Evolutionary conservation across 2,329 filamentous ascomycete species (phyloP).

Genomic region (Penicillium sp.): DNA sequence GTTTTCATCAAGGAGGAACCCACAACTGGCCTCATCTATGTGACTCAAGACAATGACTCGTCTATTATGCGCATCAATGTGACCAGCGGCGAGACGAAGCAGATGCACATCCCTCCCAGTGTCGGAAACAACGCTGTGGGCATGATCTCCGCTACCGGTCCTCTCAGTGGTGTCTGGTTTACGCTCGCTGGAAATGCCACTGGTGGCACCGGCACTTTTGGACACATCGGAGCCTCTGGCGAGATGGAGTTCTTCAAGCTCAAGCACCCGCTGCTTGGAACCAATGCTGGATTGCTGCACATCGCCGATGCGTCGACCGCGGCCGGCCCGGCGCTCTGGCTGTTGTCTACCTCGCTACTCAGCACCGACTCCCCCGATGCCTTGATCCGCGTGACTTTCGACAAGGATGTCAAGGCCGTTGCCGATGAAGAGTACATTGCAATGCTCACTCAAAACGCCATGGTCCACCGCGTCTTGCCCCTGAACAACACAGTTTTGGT

Average conservation of each 20-base stretch:
- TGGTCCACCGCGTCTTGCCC: conserved; percentile 12
- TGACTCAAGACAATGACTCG: conserved; percentile 14
- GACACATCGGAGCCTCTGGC: conserved; percentile 12
- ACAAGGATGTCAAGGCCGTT: not conserved
- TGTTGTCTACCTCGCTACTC: conserved; percentile 15
- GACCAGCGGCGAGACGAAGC: conserved; percentile 9
- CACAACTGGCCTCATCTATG: conserved; percentile 12
- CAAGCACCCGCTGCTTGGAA: conserved; percentile 11
- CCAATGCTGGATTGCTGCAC: conserved; percentile 12
- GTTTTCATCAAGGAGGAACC: conserved; percentile 13
- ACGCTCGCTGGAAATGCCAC: conserved; percentile 15
- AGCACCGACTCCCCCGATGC: conserved; percentile 14
- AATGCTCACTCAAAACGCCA: conserved; percentile 15
- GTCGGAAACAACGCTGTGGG: conserved; percentile 17
- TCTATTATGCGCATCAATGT: conserved; percentile 15
- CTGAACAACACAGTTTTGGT: conserved; percentile 10
- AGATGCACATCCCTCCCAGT: conserved; percentile 10
- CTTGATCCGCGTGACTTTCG: conserved; percentile 13
- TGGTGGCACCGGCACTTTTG: conserved; percentile 15
- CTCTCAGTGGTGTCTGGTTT: conserved; percentile 14
- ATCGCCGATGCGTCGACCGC: conserved; percentile 13
- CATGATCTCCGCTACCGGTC: conserved; percentile 10
- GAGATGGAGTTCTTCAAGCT: conserved; percentile 13
- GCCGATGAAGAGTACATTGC: conserved; percentile 13
- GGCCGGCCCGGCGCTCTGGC: conserved; percentile 12